Percentiles rank a stretch among this genome's conserved stretches.
Evolutionary conservation across 2,329 filamentous ascomycete species (phyloP).

Genomic region (Ambrosiella xylebori): DNA sequence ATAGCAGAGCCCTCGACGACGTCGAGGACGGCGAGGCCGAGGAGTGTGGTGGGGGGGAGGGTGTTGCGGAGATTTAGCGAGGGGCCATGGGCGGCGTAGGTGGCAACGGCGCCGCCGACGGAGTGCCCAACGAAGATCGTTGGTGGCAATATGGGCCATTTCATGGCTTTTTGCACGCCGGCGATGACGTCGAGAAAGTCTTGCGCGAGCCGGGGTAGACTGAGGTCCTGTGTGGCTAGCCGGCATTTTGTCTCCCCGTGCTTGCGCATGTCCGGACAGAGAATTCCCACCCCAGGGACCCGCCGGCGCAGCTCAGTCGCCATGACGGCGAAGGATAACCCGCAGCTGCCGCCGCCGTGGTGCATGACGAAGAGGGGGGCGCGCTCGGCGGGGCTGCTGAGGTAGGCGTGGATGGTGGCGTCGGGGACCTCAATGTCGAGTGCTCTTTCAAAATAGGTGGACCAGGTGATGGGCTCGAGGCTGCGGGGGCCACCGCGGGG

Average conservation of each 20-base stretch:
- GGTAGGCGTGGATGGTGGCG: constrained; percentile 56
- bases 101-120: constrained; percentile 79
- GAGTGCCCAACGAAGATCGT: constrained; percentile 80
- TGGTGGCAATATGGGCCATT: constrained; percentile 56
- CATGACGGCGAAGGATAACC: constrained; percentile 75
- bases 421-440: constrained; percentile 46
- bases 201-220: constrained; percentile 50
- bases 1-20: constrained; percentile 94
- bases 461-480: constrained; percentile 61
- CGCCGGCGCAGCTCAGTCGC: constrained; percentile 59
- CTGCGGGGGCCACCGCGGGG: constrained; percentile 23
- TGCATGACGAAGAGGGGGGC: constrained; percentile 84
- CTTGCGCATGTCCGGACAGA: constrained; percentile 71
- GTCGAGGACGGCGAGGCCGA: constrained; percentile 82
- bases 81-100: constrained; percentile 50
- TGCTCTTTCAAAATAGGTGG: constrained; percentile 78
- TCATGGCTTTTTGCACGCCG: constrained; percentile 49
- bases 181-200: constrained; percentile 58
- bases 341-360: constrained; percentile 87
- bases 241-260: constrained; percentile 54
- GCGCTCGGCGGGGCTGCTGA: constrained; percentile 59
- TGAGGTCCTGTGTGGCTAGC: constrained; percentile 37
- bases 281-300: constrained; percentile 63
- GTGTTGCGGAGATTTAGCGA: constrained; percentile 64
- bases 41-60: constrained; percentile 45